Base-by-base conservation (phyloP, 2,329 filamentous ascomycete species). In the Sporothrix pallida region DNA sequence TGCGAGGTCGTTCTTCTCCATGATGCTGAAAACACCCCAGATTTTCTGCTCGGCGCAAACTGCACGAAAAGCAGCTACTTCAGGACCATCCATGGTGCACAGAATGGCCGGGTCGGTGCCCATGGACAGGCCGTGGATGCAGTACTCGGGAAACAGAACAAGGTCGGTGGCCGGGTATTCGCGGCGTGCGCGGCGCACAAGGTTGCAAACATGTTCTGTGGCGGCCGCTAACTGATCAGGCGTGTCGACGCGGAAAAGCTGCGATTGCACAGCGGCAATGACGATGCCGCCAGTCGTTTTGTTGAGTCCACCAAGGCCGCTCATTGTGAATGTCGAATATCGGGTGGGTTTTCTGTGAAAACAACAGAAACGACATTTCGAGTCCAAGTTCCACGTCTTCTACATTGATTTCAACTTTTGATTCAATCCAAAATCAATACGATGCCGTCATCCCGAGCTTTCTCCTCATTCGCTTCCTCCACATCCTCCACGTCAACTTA, bases 11-110 rank as follows among this genome's bases (percentile, higher is more conserved):
- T 73, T 73, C 6, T n/a, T 13, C 68, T 71, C 72, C 58, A 73
- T 71, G 72, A 73, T 73, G 68, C 72, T 73, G 17, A 73, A 73
- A 7, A 73, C 72, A 17, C 72, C 72, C 72, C 72, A 73, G 20
- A 73, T 48, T 12, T 23, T 17, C 50, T 73, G 54, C 31, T 73
- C 72, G 13, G 60, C 58, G 42, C 72, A 73, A 15, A 73, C 72
- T 1, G 23, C 17, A 5, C 60, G 56, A n/a, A 73, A 73, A 3
- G 72, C 72, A 6, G 72, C 72, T 9, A 73, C 72, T 26, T 73
- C 72, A 13, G 72, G 72, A 13, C 72, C 72, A 58, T 73, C 72
- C 44, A 67, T 52, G 44, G 46, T 13, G 72, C 72, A 73, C 58
- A 73, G 31, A 20, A 68, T n/a, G 13, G 42, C 54, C 58, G 67